Conservation (phyloP, 441 rosid genomes). For the Brassica hybrid region DNA sequence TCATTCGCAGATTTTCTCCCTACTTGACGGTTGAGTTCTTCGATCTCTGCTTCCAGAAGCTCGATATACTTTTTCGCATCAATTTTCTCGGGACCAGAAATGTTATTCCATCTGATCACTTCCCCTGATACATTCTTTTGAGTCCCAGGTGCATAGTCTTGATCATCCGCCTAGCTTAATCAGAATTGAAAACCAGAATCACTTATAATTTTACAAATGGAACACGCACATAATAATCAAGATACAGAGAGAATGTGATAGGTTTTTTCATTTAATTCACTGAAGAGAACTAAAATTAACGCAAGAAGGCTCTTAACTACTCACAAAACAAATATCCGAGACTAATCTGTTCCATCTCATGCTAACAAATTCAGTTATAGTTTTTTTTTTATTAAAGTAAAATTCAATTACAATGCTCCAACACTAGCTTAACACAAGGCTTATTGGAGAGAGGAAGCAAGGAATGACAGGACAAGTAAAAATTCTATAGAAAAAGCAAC, state of each 20-base stretch:
- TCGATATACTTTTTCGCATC: constrained; percentile 94
- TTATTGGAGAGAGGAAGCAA: neutral
- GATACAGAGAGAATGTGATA: neutral
- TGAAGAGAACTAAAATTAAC: neutral
- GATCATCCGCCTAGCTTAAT: constrained; percentile 53
- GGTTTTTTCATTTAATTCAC: neutral
- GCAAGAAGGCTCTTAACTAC: neutral
- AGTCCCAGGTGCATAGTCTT: constrained; percentile 89
- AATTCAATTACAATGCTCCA: constrained; percentile 7
- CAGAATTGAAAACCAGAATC: constrained; percentile 23
- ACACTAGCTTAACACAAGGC: constrained; percentile 10
- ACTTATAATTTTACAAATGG: constrained; percentile 2
- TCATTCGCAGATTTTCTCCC: constrained; percentile 69
- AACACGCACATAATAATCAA: neutral
- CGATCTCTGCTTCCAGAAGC: constrained; percentile 93
- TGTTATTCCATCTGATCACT: constrained; percentile 88
- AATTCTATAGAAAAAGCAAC: neutral
- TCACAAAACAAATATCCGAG: neutral
- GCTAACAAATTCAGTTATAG: neutral
- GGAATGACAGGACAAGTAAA: neutral
- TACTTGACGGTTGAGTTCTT: constrained; percentile 82
- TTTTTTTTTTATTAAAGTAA: neutral
- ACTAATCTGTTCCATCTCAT: neutral
- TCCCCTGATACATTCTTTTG: constrained; percentile 96
- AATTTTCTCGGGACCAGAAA: constrained; percentile 88